Conservation (phyloP, 257 asterid species). For the Salvia rosmarinus region DNA sequence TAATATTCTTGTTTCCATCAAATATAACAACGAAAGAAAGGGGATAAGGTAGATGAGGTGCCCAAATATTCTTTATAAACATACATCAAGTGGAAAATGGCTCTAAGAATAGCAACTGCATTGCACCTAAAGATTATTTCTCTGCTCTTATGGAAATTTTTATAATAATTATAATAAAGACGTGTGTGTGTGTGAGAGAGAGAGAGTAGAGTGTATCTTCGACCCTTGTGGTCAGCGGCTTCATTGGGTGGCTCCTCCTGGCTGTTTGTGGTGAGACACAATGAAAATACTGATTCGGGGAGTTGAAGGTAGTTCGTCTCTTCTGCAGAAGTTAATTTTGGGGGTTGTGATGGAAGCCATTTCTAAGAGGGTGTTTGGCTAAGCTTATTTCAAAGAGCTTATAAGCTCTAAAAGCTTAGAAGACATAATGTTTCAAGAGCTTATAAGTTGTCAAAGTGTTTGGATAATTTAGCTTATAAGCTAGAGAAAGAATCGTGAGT, state of each 20-base stretch:
- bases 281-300: conserved; percentile 19
- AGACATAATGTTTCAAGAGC: too few relatives aligned
- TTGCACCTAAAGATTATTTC: conserved; percentile 80
- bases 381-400: too few relatives aligned
- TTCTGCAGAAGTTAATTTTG: conserved; percentile 31
- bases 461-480: too few relatives aligned
- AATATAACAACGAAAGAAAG: not conserved
- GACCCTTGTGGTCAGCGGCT: conserved; percentile 29
- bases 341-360: conserved; percentile 44
- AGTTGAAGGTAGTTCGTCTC: not conserved
- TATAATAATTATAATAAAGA: too few relatives aligned
- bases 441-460: too few relatives aligned
- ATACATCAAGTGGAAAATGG: conserved; percentile 82
- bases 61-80: not conserved
- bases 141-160: conserved; percentile 53
- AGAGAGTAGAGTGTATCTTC: conserved; percentile 32
- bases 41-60: conserved; percentile 27
- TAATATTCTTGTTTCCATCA: not conserved
- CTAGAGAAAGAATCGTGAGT: too few relatives aligned
- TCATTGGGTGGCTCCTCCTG: conserved; percentile 28
- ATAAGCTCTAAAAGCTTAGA: too few relatives aligned
- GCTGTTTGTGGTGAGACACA: conserved; percentile 28
- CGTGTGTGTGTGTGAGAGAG: not conserved
- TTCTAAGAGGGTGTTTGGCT: too few relatives aligned
- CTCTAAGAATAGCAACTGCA: conserved; percentile 74